Percentiles rank a stretch among this genome's conserved stretches.
Evolutionary conservation across 331 rosid species (phyloP).

Genomic region (Saraca asoca): DNA sequence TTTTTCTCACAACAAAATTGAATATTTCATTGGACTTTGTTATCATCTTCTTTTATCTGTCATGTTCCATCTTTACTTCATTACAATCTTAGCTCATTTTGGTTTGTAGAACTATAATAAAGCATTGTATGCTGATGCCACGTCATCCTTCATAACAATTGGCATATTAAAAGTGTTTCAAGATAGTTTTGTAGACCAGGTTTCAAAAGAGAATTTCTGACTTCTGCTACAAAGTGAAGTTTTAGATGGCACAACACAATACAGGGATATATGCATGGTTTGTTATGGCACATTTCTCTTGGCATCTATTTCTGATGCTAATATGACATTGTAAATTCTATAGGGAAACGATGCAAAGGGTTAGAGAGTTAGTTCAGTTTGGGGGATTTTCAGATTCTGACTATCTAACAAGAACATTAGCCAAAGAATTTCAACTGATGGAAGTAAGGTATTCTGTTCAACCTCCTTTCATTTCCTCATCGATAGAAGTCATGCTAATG

Average conservation of each 20-base stretch:
- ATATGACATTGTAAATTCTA: conserved; percentile 33
- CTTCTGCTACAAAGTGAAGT: background rate
- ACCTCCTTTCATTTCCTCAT: conserved; percentile 11
- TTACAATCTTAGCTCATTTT: too few relatives aligned
- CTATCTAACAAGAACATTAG: conserved; percentile 73
- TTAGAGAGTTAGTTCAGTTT: conserved; percentile 73
- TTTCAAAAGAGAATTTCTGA: background rate
- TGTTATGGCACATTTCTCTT: background rate
- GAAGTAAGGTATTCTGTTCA: conserved; percentile 58
- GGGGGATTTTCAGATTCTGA: conserved; percentile 89
- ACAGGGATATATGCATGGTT: conserved; percentile 3
- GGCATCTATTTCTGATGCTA: conserved; percentile 10
- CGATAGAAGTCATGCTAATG: conserved; percentile 23
- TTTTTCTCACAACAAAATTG: conserved; percentile 2
- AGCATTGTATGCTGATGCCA: too few relatives aligned
- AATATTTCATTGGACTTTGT: background rate
- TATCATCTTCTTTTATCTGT: too few relatives aligned
- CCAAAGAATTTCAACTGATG: conserved; percentile 85
- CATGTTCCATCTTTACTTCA: too few relatives aligned
- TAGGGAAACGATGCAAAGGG: conserved; percentile 80
- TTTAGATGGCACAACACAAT: conserved; percentile 6
- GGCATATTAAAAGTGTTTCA: too few relatives aligned
- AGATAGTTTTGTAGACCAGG: background rate
- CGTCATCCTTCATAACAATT: background rate
- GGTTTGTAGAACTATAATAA: too few relatives aligned